These are phyloP conservation scores for Usnea hakonensis DNA, from an alignment of 495 filamentous ascomycete species.

Conservation along the genomic window DNA sequence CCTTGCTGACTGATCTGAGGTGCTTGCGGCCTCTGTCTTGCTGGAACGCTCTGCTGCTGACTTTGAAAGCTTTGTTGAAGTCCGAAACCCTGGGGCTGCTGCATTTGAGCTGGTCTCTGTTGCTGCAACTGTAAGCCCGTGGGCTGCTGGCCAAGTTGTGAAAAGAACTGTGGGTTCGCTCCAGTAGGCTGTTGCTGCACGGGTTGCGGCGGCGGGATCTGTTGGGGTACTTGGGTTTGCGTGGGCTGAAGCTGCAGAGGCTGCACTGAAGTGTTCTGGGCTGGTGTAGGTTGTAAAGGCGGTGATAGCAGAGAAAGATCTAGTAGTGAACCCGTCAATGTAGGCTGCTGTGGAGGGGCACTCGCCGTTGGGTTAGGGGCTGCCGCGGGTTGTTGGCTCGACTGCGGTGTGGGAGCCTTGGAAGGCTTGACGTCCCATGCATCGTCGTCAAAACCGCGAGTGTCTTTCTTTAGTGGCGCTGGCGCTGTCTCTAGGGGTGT, in stretches of 20 bases:
- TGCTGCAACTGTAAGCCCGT: constrained; percentile 21
- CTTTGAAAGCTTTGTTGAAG: constrained; percentile 20
- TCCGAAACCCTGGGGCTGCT: constrained; percentile 22
- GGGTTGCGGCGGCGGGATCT: constrained; percentile 37
- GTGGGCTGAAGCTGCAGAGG: constrained; percentile 37
- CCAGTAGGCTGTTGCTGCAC: constrained; percentile 39
- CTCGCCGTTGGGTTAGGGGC: constrained; percentile 23
- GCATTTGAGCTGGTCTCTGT: constrained; percentile 21
- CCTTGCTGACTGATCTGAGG: constrained; percentile 55
- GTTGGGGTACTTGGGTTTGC: constrained; percentile 35
- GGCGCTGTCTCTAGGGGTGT: constrained; percentile 47
- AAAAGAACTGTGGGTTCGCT: constrained; percentile 38
- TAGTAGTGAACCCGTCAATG: constrained; percentile 63
- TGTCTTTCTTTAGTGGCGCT: constrained; percentile 30
- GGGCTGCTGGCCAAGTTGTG: constrained; percentile 34
- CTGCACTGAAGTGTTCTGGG: constrained; percentile 41
- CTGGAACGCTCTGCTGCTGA: constrained; percentile 34
- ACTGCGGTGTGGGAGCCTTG: constrained; percentile 43
- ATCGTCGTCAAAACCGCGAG: constrained; percentile 84
- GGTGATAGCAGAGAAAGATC: constrained; percentile 70
- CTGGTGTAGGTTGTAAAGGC: constrained; percentile 67
- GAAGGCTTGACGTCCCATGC: constrained; percentile 96
- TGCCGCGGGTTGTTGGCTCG: constrained; percentile 27
- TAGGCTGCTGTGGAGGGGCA: constrained; percentile 36
- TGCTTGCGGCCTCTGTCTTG: constrained; percentile 67